Base-by-base conservation (phyloP, 2,329 filamentous ascomycete species). In the Pestalotiopsis sp. region DNA sequence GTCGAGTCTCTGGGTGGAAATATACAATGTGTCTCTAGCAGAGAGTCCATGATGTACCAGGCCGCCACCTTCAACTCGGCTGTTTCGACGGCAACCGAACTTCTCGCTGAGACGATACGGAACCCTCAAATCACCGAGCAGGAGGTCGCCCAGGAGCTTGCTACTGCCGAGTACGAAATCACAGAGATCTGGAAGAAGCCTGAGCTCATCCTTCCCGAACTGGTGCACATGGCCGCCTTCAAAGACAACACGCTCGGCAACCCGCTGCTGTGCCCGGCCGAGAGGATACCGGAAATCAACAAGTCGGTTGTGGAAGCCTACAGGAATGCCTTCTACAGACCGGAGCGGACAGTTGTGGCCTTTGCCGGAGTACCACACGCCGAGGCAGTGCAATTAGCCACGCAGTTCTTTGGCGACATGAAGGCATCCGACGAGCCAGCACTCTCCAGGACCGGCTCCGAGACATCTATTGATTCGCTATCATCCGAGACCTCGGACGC, bases 31-130 rank as follows among this genome's bases (percentile, higher is more conserved):
- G 95, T 95, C 12, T 98, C 95, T 1, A 97, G 94, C 2, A 88
- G 96, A 72, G 96, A 99, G 82, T 94, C 94, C 68, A 89, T 99
- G 83, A 99, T 99, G 96, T 99, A 99, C 84, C 96, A 99, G 81
- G 93, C 94, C 1, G 96, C 96, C 31, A 98, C 95, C 38, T 99
- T 99, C 88, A 99, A 99, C 84, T 92, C 91, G 31, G 92, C 94
- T 20, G 94, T 99, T 9, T 91, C 93, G 6, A 90, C 90, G 9
- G 94, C 95, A 13, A 89, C 97, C 27, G 93, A 87, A 38, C 83
- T 99, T 20, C 88, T 99, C 56, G 95, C 96, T 69, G 96, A 99
- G 80, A 98, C 96, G 39, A 97, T 99, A 71, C 92, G 94, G 69
- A 89, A 97, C 73, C 94, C 96, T 5, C 81, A 87, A 67, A 92